A percentile compares a stretch with the other conserved stretches of the same genome.
Evolutionary conservation across 192 early-diverging fungal species (phyloP).

Genomic region (Backusella parvicylindrica): DNA sequence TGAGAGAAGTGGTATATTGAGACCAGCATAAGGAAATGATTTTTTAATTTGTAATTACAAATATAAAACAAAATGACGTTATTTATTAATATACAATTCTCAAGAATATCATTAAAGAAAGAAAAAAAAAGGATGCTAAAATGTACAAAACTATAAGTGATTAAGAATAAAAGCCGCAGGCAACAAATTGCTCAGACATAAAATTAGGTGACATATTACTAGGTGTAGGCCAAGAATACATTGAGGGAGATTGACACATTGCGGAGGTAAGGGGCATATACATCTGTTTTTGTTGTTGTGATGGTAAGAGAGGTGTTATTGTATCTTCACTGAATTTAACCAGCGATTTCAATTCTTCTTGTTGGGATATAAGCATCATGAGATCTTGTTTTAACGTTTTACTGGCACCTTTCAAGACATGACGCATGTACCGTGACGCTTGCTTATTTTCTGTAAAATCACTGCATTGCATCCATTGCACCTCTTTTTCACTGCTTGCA

Average conservation of each 20-base stretch:
- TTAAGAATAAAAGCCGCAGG: background rate
- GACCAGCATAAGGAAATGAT: background rate
- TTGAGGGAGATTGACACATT: background rate
- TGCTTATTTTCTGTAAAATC: constrained; percentile 66
- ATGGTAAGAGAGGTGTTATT: background rate
- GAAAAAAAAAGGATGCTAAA: background rate
- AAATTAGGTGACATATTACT: background rate
- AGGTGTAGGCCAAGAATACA: background rate
- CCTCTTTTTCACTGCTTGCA: background rate
- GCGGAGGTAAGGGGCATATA: background rate
- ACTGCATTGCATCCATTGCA: constrained; percentile 55
- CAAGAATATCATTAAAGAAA: background rate
- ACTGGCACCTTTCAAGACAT: constrained; percentile 45
- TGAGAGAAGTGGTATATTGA: background rate
- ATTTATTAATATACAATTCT: background rate
- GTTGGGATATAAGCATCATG: background rate
- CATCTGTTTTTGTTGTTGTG: background rate
- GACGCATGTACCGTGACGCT: constrained; percentile 48
- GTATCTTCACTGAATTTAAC: background rate
- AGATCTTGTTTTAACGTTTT: constrained; percentile 19
- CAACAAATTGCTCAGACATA: background rate
- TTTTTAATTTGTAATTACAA: background rate
- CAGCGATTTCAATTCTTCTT: background rate
- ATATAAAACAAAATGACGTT: background rate
- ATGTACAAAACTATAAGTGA: background rate